These are phyloP conservation scores for Calamus simplicifolius DNA, from an alignment of 176 grass and related monocot genomes.

Conservation along the genomic window DNA sequence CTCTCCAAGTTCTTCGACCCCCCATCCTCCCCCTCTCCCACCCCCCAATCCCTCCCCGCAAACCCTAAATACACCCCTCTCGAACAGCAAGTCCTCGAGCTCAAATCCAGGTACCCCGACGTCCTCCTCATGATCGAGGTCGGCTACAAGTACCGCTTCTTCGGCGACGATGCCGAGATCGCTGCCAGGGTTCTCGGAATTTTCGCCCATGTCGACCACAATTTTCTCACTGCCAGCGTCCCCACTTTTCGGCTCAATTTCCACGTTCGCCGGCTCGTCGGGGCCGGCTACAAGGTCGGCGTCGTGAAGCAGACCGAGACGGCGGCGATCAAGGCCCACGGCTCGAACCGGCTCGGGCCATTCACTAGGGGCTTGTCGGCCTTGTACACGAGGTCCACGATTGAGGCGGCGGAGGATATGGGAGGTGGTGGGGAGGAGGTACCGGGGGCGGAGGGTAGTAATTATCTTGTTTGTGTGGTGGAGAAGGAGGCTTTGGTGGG, in stretches of 20 bases:
- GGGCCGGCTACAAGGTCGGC: constrained; percentile 62
- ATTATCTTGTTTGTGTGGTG: constrained; percentile 71
- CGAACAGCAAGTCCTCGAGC: constrained; percentile 72
- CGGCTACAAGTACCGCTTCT: constrained; percentile 84
- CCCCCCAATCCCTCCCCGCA: not conserved
- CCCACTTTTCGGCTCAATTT: constrained; percentile 84
- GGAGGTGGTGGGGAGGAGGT: constrained; percentile 20
- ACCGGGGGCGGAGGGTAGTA: constrained; percentile 24
- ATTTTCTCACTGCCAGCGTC: constrained; percentile 73
- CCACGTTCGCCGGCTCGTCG: constrained; percentile 77
- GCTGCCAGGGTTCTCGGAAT: constrained; percentile 74
- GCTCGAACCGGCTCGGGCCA: constrained; percentile 33
- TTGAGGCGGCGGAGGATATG: constrained; percentile 74
- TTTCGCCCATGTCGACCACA: constrained; percentile 69
- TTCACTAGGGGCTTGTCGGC: constrained; percentile 56
- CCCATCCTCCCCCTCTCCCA: not conserved
- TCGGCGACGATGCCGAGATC: constrained; percentile 68
- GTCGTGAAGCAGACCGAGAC: constrained; percentile 96
- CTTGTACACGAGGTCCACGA: constrained; percentile 85
- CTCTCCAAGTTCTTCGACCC: constrained; percentile 53
- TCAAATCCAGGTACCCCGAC: constrained; percentile 59
- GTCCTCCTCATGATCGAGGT: constrained; percentile 91
- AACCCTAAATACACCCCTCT: constrained; percentile 59
- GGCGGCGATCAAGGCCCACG: constrained; percentile 73
- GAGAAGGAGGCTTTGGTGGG: constrained; percentile 48